Evolutionary conservation across 768 basidiomycete species (phyloP).

Genomic region (Bullera alba): DNA sequence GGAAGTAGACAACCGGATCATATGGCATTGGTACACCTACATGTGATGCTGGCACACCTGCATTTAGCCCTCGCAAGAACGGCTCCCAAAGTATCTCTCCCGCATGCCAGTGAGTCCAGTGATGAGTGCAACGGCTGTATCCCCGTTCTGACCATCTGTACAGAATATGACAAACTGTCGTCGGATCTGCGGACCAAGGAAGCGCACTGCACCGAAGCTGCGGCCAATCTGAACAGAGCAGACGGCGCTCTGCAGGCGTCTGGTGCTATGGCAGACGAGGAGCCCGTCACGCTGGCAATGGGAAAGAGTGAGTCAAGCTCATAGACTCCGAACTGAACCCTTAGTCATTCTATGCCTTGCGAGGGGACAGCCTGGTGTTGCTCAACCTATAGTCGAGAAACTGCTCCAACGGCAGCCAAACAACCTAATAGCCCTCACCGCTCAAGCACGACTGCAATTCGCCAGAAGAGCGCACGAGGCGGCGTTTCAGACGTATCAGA

Average conservation of each 20-base stretch:
- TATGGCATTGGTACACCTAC: constrained; percentile 58
- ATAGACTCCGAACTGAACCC: background rate
- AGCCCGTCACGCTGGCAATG: constrained; percentile 23
- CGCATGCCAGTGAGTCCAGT: constrained; percentile 61
- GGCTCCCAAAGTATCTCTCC: constrained; percentile 72
- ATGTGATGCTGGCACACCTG: constrained; percentile 76
- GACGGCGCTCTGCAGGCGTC: constrained; percentile 49
- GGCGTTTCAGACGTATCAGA: constrained; percentile 78
- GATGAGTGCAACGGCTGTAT: background rate
- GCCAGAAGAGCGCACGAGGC: constrained; percentile 67
- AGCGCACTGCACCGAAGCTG: constrained; percentile 50
- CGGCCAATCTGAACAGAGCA: constrained; percentile 51
- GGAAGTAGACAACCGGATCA: constrained; percentile 47
- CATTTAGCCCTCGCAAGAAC: constrained; percentile 69
- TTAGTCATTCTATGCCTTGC: constrained; percentile 76
- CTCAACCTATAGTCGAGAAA: constrained; percentile 70
- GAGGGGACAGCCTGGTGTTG: constrained; percentile 71
- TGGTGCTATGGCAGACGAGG: constrained; percentile 60
- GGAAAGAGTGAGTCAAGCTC: constrained; percentile 29
- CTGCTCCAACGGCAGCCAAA: constrained; percentile 71
- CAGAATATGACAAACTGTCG: constrained; percentile 39
- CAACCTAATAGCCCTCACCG: constrained; percentile 78
- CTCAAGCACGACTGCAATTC: constrained; percentile 83
- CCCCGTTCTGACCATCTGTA: background rate
- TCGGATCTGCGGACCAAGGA: constrained; percentile 24